Evolutionary conservation across 345 rosid genomes (phyloP).

Genomic region (Hibiscus mutabilis): DNA sequence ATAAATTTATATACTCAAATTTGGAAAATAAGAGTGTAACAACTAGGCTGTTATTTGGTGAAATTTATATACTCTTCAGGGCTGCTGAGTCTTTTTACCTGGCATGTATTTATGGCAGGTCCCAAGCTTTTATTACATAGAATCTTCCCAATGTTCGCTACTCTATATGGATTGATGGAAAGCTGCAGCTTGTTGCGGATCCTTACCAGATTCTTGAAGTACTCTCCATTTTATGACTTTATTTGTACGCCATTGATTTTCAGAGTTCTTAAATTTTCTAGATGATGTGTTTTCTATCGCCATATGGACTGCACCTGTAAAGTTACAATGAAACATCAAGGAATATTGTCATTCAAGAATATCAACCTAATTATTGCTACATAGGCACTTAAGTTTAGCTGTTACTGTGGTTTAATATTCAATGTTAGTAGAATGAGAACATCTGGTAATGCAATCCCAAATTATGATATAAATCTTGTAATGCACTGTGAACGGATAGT

Average conservation of each 20-base stretch:
- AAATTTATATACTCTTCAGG: neutral
- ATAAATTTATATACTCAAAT: neutral
- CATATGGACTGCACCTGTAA: neutral
- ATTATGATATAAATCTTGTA: neutral
- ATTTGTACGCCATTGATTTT: neutral
- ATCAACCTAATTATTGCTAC: neutral
- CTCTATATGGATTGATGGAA: slow-evolving; percentile 92
- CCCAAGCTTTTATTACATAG: slow-evolving; percentile 90
- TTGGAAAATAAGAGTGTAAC: neutral
- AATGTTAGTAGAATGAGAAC: neutral
- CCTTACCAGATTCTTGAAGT: slow-evolving; percentile 92
- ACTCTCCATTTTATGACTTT: slow-evolving; percentile 14
- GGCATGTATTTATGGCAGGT: slow-evolving; percentile 43
- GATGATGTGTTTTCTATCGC: neutral
- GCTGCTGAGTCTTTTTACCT: slow-evolving; percentile 9
- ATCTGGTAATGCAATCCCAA: neutral
- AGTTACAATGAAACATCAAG: neutral
- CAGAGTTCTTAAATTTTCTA: neutral
- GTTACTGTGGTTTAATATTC: neutral
- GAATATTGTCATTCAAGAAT: neutral
- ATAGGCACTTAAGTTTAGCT: neutral
- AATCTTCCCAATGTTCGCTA: slow-evolving; percentile 60
- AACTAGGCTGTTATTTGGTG: neutral
- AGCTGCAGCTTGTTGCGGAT: slow-evolving; percentile 79
- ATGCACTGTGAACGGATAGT: neutral